A percentile compares a stretch with the other conserved stretches of the same genome.
Conservation (phyloP, 805 yeast species). For the Kuraishia molischiana region DNA sequence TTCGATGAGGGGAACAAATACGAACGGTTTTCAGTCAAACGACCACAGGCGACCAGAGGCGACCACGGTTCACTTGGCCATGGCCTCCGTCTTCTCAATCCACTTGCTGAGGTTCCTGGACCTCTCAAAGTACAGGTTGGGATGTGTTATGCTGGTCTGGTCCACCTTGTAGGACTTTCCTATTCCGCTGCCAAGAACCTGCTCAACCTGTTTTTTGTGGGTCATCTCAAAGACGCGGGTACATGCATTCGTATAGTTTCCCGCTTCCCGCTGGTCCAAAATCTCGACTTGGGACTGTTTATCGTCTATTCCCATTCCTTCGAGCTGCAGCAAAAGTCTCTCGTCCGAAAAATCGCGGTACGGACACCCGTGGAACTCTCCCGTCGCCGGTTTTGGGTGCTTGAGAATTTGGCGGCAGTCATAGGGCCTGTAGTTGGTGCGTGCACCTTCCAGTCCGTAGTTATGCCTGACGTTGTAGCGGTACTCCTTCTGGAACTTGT, state of each 20-base stretch:
- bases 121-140: constrained; percentile 80
- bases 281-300: constrained; percentile 40
- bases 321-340: constrained; percentile 43
- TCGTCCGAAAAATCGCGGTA: constrained; percentile 70
- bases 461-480: constrained; percentile 79
- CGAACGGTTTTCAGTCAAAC: too few species aligned
- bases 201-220: constrained; percentile 33
- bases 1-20: too few species aligned
- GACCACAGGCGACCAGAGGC: too few species aligned
- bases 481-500: constrained; percentile 81
- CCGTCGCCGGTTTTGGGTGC: constrained; percentile 55
- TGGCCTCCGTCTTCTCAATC: constrained; percentile 9
- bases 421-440: constrained; percentile 80
- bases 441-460: constrained; percentile 87
- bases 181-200: constrained; percentile 25
- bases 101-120: constrained; percentile 46
- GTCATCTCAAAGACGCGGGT: constrained; percentile 79
- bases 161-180: constrained; percentile 28
- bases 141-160: constrained; percentile 66
- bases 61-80: not conserved
- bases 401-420: constrained; percentile 71
- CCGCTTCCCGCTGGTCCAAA: constrained; percentile 54
- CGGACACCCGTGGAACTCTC: constrained; percentile 89
- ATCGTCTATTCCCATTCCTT: constrained; percentile 52
- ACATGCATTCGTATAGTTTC: constrained; percentile 80